phyloP scores from a whole-genome alignment of 495 filamentous ascomycete species.

The Parmelia sp. region DNA sequence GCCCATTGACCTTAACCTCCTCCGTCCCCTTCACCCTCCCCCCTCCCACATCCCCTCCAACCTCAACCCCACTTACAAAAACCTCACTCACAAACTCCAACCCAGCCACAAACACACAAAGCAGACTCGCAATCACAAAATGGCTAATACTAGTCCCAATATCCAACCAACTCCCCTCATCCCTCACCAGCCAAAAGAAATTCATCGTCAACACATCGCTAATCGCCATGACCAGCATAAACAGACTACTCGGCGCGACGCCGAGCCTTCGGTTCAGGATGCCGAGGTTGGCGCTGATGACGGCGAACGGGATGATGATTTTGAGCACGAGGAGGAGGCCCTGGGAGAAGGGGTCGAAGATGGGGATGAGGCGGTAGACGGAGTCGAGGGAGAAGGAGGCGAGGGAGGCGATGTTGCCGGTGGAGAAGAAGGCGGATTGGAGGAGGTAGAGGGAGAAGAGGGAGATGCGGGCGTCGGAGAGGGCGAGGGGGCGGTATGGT shows the following conservation, averaged over 20 bases:
- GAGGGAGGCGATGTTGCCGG: constrained; percentile 91
- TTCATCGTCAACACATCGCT: constrained; percentile 90
- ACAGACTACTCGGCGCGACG: constrained; percentile 74
- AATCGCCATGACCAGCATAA: constrained; percentile 91
- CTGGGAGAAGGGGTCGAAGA: constrained; percentile 93
- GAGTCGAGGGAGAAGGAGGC: constrained; percentile 92
- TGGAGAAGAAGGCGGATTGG: constrained; percentile 95
- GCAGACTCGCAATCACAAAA: constrained; percentile 81
- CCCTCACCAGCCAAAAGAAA: constrained; percentile 95
- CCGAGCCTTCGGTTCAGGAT: constrained; percentile 83
- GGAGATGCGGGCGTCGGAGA: constrained; percentile 77
- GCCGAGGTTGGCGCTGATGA: constrained; percentile 88
- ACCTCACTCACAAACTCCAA: constrained; percentile 81
- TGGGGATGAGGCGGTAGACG: constrained; percentile 82
- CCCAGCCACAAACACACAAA: constrained; percentile 85
- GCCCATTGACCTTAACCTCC: constrained; percentile 18
- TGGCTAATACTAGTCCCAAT: constrained; percentile 95
- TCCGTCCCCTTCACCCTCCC: constrained; percentile 10
- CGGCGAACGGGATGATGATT: constrained; percentile 85
- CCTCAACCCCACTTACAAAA: constrained; percentile 75
- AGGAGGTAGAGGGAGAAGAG: constrained; percentile 94
- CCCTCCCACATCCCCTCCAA: constrained; percentile 39
- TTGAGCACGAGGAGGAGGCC: constrained; percentile 83
- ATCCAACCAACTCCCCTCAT: constrained; percentile 95
- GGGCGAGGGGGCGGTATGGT: constrained; percentile 64